These are phyloP conservation scores for Penicillium hordei DNA, from an alignment of 2,329 filamentous ascomycete genomes.

Conservation along the genomic window DNA sequence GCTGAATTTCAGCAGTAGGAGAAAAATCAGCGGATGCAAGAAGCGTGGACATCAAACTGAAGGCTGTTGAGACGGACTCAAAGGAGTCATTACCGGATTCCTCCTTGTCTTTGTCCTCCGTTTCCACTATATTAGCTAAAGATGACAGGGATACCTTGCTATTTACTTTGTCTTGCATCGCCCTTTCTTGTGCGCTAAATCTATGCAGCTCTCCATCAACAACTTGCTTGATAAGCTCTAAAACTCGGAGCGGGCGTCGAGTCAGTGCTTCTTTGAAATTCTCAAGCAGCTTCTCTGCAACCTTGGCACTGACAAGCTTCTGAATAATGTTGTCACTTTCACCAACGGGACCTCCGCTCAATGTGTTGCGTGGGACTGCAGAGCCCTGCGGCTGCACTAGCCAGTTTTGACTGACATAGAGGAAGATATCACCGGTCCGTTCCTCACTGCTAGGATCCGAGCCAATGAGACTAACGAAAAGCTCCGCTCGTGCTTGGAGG, in stretches of 20 bases:
- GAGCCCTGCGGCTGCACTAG: slow-evolving; percentile 32
- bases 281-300: slow-evolving; percentile 43
- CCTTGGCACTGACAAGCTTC: slow-evolving; percentile 42
- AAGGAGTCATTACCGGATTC: slow-evolving; percentile 28
- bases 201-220: slow-evolving; percentile 39
- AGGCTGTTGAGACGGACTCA: slow-evolving; percentile 42
- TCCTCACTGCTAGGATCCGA: slow-evolving; percentile 44
- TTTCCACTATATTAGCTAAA: slow-evolving; percentile 36
- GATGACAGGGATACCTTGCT: slow-evolving; percentile 37
- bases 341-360: slow-evolving; percentile 20
- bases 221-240: slow-evolving; percentile 45
- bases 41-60: slow-evolving; percentile 46
- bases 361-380: slow-evolving; percentile 8
- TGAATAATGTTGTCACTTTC: slow-evolving; percentile 33
- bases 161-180: slow-evolving; percentile 4
- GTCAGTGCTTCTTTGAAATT: slow-evolving; percentile 46
- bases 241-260: slow-evolving; percentile 39
- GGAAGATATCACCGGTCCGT: slow-evolving; percentile 42
- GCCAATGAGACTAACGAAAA: slow-evolving; percentile 38
- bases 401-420: slow-evolving; percentile 45
- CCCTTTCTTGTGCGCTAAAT: slow-evolving; percentile 7
- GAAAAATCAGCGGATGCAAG: slow-evolving; percentile 44
- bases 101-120: slow-evolving; percentile 16
- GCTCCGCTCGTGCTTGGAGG: slow-evolving; percentile 39
- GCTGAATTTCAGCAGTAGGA: slow-evolving; percentile 30